A percentile compares a stretch with the other conserved stretches of the same genome.
phyloP scores from a whole-genome alignment of 2,329 filamentous ascomycete genomes.

The Exophiala calicioides region DNA sequence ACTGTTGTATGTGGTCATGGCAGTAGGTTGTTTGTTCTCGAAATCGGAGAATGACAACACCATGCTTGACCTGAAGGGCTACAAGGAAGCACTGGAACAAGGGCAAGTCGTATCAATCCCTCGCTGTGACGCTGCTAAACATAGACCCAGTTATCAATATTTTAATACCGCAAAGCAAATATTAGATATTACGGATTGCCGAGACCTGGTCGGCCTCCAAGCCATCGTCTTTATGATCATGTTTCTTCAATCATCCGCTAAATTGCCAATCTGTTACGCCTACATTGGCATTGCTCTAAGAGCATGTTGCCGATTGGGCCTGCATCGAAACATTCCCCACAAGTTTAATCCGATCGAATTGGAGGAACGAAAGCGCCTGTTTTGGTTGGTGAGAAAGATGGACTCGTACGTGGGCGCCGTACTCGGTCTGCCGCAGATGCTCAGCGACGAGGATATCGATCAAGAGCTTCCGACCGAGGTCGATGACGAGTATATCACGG shows the following conservation, averaged over 20 bases:
- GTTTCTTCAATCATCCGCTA: conserved; percentile 77
- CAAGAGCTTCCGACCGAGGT: conserved; percentile 50
- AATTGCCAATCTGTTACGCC: conserved; percentile 76
- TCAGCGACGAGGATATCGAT: conserved; percentile 53
- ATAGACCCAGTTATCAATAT: conserved; percentile 64
- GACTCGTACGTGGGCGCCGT: conserved; percentile 54
- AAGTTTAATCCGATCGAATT: conserved; percentile 70
- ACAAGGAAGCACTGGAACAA: conserved; percentile 55
- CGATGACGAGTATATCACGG: conserved; percentile 50
- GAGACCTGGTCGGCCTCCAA: conserved; percentile 73
- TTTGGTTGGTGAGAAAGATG: conserved; percentile 54
- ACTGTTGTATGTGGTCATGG: conserved; percentile 68
- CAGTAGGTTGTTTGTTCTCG: conserved; percentile 72
- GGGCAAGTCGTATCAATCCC: conserved; percentile 44
- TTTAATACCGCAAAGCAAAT: conserved; percentile 68
- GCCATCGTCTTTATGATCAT: conserved; percentile 77
- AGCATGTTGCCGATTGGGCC: conserved; percentile 72
- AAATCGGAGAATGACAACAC: conserved; percentile 54
- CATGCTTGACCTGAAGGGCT: conserved; percentile 49
- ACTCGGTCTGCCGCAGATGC: conserved; percentile 50
- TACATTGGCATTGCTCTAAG: conserved; percentile 77
- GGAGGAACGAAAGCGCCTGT: conserved; percentile 69
- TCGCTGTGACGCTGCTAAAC: conserved; percentile 10
- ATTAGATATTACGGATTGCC: conserved; percentile 63
- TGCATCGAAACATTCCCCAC: conserved; percentile 71